Conservation (phyloP, 208 protist species). For the Novymonas esmeraldas region DNA sequence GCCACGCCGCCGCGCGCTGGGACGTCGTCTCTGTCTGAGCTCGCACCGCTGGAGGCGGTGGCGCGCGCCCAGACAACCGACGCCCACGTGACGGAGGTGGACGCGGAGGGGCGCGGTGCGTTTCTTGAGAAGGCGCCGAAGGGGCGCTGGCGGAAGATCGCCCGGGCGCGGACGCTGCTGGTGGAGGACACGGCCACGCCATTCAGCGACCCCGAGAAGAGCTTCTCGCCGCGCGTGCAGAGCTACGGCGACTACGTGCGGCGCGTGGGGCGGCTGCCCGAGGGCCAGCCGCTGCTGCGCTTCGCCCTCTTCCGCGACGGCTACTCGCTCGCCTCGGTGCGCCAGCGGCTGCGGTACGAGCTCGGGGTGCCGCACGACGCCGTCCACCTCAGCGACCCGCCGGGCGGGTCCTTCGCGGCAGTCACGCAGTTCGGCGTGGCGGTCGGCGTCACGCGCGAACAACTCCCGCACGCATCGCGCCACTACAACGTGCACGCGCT, state of each 20-base stretch:
- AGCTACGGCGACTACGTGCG: constrained; percentile 84
- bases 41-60: constrained; percentile 33
- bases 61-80: constrained; percentile 72
- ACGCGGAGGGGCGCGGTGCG: constrained; percentile 35
- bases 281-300: constrained; percentile 49
- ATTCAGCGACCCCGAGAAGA: constrained; percentile 75
- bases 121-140: constrained; percentile 53
- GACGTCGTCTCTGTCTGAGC: background rate
- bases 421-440: constrained; percentile 68
- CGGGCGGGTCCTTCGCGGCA: constrained; percentile 69
- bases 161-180: constrained; percentile 56
- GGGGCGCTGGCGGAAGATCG: constrained; percentile 81
- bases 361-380: constrained; percentile 55
- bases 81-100: constrained; percentile 78
- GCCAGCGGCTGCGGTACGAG: constrained; percentile 76
- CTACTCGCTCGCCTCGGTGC: constrained; percentile 47
- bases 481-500: constrained; percentile 85
- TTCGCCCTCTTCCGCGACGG: constrained; percentile 83
- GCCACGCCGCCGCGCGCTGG: constrained; percentile 1
- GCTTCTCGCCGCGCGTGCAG: constrained; percentile 56
- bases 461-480: constrained; percentile 73
- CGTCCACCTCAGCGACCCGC: constrained; percentile 35
- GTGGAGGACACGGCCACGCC: constrained; percentile 61
- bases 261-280: constrained; percentile 50
- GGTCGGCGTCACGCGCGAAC: constrained; percentile 79